Evolutionary conservation across 2,329 filamentous ascomycete species (phyloP).

Genomic region (Apiospora saccharicola): DNA sequence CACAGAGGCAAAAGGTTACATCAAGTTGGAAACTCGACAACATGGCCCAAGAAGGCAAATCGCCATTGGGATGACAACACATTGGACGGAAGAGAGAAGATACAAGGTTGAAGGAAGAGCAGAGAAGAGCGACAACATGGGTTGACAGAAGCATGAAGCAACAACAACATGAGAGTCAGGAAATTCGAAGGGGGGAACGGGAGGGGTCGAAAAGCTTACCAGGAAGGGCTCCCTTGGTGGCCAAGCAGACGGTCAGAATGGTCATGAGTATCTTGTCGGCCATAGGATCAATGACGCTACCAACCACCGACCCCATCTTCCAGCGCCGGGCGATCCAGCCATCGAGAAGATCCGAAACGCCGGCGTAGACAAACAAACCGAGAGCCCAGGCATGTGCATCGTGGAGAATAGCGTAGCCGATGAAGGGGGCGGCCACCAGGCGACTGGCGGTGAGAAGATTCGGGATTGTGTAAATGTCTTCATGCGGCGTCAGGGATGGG

Average conservation of each 20-base stretch:
- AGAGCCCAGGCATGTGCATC: conserved; percentile 82
- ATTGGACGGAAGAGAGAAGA: not conserved
- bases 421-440: conserved; percentile 79
- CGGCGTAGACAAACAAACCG: conserved; percentile 89
- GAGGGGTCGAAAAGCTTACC: conserved; percentile 55
- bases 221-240: conserved; percentile 82
- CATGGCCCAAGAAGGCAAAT: not conserved
- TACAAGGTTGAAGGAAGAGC: not conserved
- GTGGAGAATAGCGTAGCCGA: conserved; percentile 89
- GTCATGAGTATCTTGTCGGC: conserved; percentile 98
- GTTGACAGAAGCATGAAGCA: conserved; percentile 19
- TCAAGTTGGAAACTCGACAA: not conserved
- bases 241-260: conserved; percentile 83
- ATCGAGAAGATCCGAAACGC: conserved; percentile 89
- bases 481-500: conserved; percentile 58
- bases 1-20: not conserved
- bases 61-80: not conserved
- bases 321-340: conserved; percentile 91
- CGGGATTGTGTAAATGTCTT: conserved; percentile 97
- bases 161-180: conserved; percentile 19
- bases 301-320: conserved; percentile 91
- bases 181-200: not conserved
- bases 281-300: conserved; percentile 94
- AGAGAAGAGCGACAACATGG: not conserved
- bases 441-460: conserved; percentile 92